Conservation (phyloP, 805 yeast genomes). For the Teunomyces lycoperdinae region DNA sequence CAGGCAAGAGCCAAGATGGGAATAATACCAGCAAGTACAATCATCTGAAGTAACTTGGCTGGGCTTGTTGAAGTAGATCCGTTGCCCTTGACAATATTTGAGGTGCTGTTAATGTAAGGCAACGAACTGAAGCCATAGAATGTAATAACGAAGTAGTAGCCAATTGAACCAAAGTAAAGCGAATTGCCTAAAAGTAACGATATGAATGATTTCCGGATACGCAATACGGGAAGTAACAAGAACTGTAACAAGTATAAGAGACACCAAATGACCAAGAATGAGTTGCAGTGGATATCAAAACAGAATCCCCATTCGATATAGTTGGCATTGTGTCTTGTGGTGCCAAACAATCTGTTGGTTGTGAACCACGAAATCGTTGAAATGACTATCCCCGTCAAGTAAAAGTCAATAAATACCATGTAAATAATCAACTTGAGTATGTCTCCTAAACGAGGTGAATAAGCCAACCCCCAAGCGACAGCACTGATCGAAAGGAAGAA, state of each 20-base stretch:
- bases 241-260: conserved; percentile 72
- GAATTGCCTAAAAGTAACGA: conserved; percentile 76
- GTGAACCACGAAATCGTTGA: conserved; percentile 74
- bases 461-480: conserved; percentile 86
- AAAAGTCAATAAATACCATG: conserved; percentile 84
- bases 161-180: conserved; percentile 68
- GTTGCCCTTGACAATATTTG: conserved; percentile 2
- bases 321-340: conserved; percentile 26
- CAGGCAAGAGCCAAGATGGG: conserved; percentile 57
- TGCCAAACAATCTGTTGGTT: conserved; percentile 58
- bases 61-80: conserved; percentile 28
- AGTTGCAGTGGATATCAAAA: conserved; percentile 90
- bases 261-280: conserved; percentile 81
- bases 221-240: conserved; percentile 67
- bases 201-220: conserved; percentile 56
- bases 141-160: conserved; percentile 75
- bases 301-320: conserved; percentile 89
- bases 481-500: conserved; percentile 69
- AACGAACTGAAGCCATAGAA: conserved; percentile 74
- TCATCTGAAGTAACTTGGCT: conserved; percentile 44
- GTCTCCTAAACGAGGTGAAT: conserved; percentile 60
- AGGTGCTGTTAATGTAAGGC: conserved; percentile 26
- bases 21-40: conserved; percentile 68
- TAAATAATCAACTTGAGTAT: conserved; percentile 66
- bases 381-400: conserved; percentile 62